Evolutionary conservation across 768 basidiomycete species (phyloP), one percentile per base, ranked within the genome.

Genomic region (Grammothele lineata): DNA sequence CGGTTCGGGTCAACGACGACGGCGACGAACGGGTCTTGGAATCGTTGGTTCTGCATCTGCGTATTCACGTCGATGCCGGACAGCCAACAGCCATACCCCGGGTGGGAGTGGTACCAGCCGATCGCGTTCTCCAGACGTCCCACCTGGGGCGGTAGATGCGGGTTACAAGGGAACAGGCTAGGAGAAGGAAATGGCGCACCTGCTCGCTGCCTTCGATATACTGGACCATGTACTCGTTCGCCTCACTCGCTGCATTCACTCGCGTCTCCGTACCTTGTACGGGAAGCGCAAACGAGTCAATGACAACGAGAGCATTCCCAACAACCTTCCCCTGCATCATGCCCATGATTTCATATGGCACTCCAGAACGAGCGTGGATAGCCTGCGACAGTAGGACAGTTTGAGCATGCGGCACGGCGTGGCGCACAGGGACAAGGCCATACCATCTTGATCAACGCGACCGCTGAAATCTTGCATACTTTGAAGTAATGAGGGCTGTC

Each of bases 81-180:
- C 8, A 99, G 71, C 96, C 96, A 99, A 66, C 96, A 99, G 15
- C 96, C 96, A 62, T 98, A 99, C 12, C 96, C 96, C 5, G 96
- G 96, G 70, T 99, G 96, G 14, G 92, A 95, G 65, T 96, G 92
- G 64, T 96, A 96, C 92, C 92, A 95, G n/a, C 92, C 92, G 55
- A 94, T 88, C 6, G 83, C 85, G 62, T 93, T 83, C 64, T 95
- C 92, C 39, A 81, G 72, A 60, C 93, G 72, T 41, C 85, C 87
- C 12, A 89, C 92, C 83, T 96, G 65, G 6, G 36, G 37, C 3
- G 21, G 5, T 40, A 23, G 43, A 47, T 50, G 40, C 21, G 32
- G 46, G 34, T 32, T 1, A 51, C 34, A 10, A 37, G 15, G 33
- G 26, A 14, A 40, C 10, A 32, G 4, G n/a, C 15, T 19, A n/a